phyloP scores from a whole-genome alignment of 176 grass and related monocot genomes.

The Phyllostachys edulis region DNA sequence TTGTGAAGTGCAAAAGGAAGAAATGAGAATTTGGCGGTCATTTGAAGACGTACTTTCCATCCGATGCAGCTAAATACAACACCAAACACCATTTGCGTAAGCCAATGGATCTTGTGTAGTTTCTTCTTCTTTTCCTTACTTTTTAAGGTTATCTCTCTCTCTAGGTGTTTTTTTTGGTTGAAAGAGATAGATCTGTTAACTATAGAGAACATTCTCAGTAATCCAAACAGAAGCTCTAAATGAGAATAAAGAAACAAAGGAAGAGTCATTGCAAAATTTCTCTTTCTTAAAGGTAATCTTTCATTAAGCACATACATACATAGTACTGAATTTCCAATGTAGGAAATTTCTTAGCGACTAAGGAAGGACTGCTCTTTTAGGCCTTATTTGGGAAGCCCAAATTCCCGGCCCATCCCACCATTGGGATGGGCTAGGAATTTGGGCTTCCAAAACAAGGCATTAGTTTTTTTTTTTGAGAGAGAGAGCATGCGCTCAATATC shows the following conservation, averaged over 20 bases:
- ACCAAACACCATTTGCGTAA: not conserved
- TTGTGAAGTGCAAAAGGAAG: not conserved
- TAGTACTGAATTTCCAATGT: not conserved
- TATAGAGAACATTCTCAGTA: not conserved
- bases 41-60: constrained; percentile 7
- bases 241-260: not conserved
- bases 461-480: too few relatives aligned
- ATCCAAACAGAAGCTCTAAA: not conserved
- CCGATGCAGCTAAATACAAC: not conserved
- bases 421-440: too few relatives aligned
- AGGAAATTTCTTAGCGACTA: not conserved
- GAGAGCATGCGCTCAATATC: too few relatives aligned
- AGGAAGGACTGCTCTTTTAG: not conserved
- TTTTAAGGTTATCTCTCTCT: too few relatives aligned
- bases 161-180: not conserved
- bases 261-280: not conserved
- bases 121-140: not conserved
- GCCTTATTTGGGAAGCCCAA: too few relatives aligned
- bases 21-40: not conserved
- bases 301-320: not conserved
- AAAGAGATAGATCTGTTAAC: not conserved
- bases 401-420: too few relatives aligned
- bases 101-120: not conserved
- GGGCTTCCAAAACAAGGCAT: too few relatives aligned
- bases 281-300: not conserved